A percentile compares a stretch with the other conserved stretches of the same genome.
phyloP scores from a whole-genome alignment of 2,329 filamentous ascomycete species.

The Paecilomyces fulvus region DNA sequence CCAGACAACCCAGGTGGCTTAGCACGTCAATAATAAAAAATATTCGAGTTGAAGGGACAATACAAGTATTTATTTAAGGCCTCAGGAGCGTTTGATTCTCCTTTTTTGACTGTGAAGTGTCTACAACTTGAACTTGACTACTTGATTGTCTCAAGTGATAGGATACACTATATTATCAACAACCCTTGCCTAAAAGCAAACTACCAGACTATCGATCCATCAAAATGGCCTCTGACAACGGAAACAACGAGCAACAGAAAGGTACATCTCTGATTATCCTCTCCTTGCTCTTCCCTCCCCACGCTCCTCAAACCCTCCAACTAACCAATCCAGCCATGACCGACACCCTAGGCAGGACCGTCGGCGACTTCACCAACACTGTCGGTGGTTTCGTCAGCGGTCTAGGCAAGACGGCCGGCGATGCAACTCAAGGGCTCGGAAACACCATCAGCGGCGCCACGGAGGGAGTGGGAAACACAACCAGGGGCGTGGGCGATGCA shows the following conservation, averaged over 20 bases:
- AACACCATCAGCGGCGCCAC: slow-evolving; percentile 20
- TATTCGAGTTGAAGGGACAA: no score
- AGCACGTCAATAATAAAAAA: not conserved
- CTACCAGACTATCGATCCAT: not conserved
- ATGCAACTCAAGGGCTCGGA: slow-evolving; percentile 17
- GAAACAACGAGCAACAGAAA: not conserved
- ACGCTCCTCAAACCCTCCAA: not conserved
- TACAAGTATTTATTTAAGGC: no score
- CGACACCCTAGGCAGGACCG: slow-evolving; percentile 17
- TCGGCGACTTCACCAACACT: slow-evolving; percentile 14
- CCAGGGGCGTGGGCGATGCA: no score
- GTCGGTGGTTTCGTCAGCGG: slow-evolving; percentile 17
- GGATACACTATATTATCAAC: not conserved
- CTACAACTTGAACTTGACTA: no score
- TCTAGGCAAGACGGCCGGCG: slow-evolving; percentile 18
- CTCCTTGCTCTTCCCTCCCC: not conserved
- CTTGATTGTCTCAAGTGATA: not conserved
- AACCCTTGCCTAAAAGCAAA: not conserved
- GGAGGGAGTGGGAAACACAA: slow-evolving; percentile 14
- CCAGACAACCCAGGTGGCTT: not conserved
- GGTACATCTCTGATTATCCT: not conserved
- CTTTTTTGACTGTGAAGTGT: no score
- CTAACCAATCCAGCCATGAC: slow-evolving; percentile 8
- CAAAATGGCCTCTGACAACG: not conserved
- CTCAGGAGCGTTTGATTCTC: no score